Base-by-base conservation (phyloP, 2,329 filamentous ascomycete species). In the Phialophora verrucosa region DNA sequence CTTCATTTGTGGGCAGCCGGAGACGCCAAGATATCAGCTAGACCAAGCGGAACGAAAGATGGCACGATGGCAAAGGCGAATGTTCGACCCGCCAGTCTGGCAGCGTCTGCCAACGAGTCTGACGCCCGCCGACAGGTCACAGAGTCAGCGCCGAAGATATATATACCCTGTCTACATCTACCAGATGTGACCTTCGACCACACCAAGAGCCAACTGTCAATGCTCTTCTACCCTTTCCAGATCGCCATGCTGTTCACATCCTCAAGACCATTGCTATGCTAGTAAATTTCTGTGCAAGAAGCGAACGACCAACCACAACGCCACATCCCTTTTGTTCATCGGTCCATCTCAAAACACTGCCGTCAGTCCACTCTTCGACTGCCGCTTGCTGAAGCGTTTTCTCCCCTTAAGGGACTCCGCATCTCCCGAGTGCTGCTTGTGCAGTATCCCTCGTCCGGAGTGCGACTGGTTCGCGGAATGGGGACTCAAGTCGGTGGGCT, bases 281-380 rank as follows among this genome's bases (percentile, higher is more conserved):
- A 51, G 20, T 51, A 27, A 65, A 49, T 56, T 51, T 31, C 35
- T 55, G 53, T 62, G 61, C 61, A 64, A 66, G 63, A 68, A 62
- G 50, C 50, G 54, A 50, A 66, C 58, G 38, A 49, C 14, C 27
- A 51, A 56, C 56, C 42, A 8, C 29, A 42, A 42, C 35, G 25
- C 31, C 42, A 32, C 49, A 38, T 17, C 44, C 38, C 35, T 25
- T 31, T 27, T 51, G 4, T 25, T 32, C 35, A 5, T 47, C 60
- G 47, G 35, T 23, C 27, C 66, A 59, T 65, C 78, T 38, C 78
- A 96, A 76, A 97, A 97, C 59, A 92, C 91, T 57, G 93, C 91
- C 31, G 92, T 92, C 57, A 97, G 85, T n/a, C 94, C 93, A 77
- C 92, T 97, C 80, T 96, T 96, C 17, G 91, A 96, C 79, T 97